Conservation (phyloP, 2,329 filamentous ascomycete species). For the Aspergillus candidus region DNA sequence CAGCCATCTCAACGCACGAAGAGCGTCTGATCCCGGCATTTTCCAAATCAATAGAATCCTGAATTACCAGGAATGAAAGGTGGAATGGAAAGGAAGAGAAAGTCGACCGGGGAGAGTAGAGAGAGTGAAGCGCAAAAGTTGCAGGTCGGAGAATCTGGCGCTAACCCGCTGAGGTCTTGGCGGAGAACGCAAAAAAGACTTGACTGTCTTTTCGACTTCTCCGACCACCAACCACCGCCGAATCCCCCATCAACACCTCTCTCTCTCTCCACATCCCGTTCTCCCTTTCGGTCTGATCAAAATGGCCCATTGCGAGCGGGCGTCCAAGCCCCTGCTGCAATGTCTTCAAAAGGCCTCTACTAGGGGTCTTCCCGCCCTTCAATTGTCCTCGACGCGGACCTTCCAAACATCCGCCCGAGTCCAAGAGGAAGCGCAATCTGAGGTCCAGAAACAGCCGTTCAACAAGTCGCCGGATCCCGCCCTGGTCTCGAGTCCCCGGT, state of each 20-base stretch:
- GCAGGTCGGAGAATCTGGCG: constrained; percentile 26
- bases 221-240: constrained; percentile 16
- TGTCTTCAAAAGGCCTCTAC: constrained; percentile 34
- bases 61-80: constrained; percentile 6
- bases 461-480: constrained; percentile 53
- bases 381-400: constrained; percentile 38
- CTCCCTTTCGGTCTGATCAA: constrained; percentile 7
- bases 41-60: constrained; percentile 7
- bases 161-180: constrained; percentile 30
- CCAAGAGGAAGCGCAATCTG: constrained; percentile 41
- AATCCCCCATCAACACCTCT: constrained; percentile 13
- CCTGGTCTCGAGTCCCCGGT: constrained; percentile 57
- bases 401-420: constrained; percentile 44
- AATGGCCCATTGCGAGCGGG: constrained; percentile 40
- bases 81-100: constrained; percentile 1
- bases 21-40: constrained; percentile 33
- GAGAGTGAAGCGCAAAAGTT: constrained; percentile 25
- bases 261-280: constrained; percentile 5
- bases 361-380: constrained; percentile 27
- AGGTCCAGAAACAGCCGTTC: constrained; percentile 34
- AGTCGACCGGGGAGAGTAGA: constrained; percentile 3
- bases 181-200: constrained; percentile 32
- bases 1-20: constrained; percentile 35
- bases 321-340: constrained; percentile 39
- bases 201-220: constrained; percentile 16